phyloP scores from a whole-genome alignment of 805 yeast species.

The Brettanomyces custersianus region DNA sequence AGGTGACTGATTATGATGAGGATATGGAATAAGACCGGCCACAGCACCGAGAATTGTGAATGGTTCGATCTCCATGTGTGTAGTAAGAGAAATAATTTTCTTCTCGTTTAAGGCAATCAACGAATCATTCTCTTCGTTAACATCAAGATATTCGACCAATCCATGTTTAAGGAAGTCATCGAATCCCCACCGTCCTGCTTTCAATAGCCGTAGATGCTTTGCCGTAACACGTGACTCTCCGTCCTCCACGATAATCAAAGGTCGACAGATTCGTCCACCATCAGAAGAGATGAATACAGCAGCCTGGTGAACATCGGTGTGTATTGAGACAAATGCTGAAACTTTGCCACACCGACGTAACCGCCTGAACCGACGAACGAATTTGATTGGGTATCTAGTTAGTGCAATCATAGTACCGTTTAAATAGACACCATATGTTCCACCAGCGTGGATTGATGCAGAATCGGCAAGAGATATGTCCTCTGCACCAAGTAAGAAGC shows the following conservation, averaged over 20 bases:
- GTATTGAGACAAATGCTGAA: conserved; percentile 86
- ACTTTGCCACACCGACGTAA: conserved; percentile 79
- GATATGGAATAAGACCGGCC: conserved; percentile 87
- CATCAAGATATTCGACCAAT: conserved; percentile 90
- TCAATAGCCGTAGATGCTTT: conserved; percentile 54
- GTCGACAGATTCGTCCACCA: conserved; percentile 98
- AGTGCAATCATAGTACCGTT: conserved; percentile 94
- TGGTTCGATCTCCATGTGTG: conserved; percentile 94
- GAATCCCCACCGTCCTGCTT: conserved; percentile 68
- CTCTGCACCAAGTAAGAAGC: conserved; percentile 84
- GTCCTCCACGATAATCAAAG: conserved; percentile 77
- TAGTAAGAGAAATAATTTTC: conserved; percentile 47
- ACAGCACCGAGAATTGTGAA: conserved; percentile 89
- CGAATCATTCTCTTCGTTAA: conserved; percentile 94
- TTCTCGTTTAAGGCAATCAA: conserved; percentile 82
- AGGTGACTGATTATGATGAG: conserved; percentile 89
- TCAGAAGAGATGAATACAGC: conserved; percentile 98
- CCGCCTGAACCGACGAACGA: conserved; percentile 68
- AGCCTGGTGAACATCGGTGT: conserved; percentile 78
- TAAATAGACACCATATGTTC: conserved; percentile 78
- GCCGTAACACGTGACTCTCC: conserved; percentile 64
- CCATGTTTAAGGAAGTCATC: conserved; percentile 86
- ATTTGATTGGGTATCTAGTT: conserved; percentile 76
- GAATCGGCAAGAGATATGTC: conserved; percentile 75
- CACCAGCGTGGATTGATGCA: conserved; percentile 63